Evolutionary conservation across 495 filamentous ascomycete genomes (phyloP).

Genomic region (Zalerion maritima): DNA sequence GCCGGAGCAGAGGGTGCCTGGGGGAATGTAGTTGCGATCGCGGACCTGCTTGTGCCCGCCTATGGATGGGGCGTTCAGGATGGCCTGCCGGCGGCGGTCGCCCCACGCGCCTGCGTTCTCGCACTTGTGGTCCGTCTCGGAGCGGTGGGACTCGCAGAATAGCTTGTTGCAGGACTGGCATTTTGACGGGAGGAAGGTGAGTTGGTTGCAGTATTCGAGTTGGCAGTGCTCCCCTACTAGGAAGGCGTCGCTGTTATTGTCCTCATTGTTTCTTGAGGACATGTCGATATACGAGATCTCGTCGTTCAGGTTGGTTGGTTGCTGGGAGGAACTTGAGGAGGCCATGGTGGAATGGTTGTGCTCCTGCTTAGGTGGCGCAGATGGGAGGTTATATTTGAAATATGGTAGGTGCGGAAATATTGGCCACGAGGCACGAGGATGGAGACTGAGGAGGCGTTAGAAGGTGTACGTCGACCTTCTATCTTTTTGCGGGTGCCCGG

Average conservation of each 20-base stretch:
- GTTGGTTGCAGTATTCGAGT: conserved; percentile 75
- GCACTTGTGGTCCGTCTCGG: conserved; percentile 72
- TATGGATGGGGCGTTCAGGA: conserved; percentile 25
- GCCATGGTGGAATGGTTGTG: conserved; percentile 25
- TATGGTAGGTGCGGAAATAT: conserved; percentile 1
- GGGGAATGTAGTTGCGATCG: conserved; percentile 26
- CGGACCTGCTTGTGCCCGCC: conserved; percentile 29
- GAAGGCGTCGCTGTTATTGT: conserved; percentile 56
- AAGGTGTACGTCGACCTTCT: no score
- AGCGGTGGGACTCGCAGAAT: conserved; percentile 91
- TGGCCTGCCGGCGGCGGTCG: conserved; percentile 44
- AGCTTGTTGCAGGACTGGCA: conserved; percentile 78
- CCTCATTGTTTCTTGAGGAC: no score
- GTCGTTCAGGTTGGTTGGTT: conserved; percentile 14
- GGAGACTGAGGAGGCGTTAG: no score
- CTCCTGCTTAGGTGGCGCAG: conserved; percentile 8
- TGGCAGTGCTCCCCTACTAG: conserved; percentile 87
- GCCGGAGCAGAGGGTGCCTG: conserved; percentile 52
- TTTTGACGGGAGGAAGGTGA: conserved; percentile 92
- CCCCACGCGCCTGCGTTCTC: conserved; percentile 78
- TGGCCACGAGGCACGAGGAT: no score
- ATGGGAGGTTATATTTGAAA: conserved; percentile 4
- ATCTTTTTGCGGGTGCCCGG: no score
- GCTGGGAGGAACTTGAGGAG: conserved; percentile 17
- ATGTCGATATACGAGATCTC: conserved; percentile 35